These are phyloP conservation scores for Ulvella scutata DNA, from an alignment of 139 green algal genomes.

Conservation along the genomic window DNA sequence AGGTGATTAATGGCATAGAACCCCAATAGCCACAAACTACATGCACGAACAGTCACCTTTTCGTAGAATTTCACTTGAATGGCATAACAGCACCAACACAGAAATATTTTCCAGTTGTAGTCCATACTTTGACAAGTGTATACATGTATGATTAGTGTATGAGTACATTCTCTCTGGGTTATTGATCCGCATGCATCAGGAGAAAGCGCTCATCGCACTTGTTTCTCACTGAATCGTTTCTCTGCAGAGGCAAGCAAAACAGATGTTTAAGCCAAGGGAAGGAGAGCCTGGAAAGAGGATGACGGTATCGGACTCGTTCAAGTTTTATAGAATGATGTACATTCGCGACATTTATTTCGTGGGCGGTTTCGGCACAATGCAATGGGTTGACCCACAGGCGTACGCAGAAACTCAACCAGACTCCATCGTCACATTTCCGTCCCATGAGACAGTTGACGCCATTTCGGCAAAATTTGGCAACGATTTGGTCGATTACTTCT, in stretches of 20 bases:
- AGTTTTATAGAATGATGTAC: constrained; percentile 91
- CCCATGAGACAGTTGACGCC: neutral
- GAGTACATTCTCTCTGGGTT: no score
- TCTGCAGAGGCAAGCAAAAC: constrained; percentile 21
- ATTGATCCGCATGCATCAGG: no score
- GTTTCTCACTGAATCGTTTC: neutral
- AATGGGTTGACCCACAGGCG: constrained; percentile 68
- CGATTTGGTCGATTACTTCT: neutral
- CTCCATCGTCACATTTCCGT: constrained; percentile 32
- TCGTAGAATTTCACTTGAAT: no score
- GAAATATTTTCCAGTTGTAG: no score
- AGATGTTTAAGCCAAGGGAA: constrained; percentile 75
- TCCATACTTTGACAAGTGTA: no score
- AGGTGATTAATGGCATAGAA: no score
- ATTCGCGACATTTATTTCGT: constrained; percentile 98
- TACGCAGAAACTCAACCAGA: constrained; percentile 71
- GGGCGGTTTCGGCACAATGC: constrained; percentile 83
- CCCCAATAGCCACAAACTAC: no score
- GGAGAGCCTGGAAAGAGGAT: constrained; percentile 18
- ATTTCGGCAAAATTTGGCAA: neutral
- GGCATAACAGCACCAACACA: no score
- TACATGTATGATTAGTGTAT: no score
- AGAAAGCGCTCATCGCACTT: no score
- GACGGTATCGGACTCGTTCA: constrained; percentile 13
- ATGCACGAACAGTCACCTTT: no score